Evolutionary conservation across 1,284 basidiomycete species (phyloP).

Genomic region (Irpex rosettiformis): DNA sequence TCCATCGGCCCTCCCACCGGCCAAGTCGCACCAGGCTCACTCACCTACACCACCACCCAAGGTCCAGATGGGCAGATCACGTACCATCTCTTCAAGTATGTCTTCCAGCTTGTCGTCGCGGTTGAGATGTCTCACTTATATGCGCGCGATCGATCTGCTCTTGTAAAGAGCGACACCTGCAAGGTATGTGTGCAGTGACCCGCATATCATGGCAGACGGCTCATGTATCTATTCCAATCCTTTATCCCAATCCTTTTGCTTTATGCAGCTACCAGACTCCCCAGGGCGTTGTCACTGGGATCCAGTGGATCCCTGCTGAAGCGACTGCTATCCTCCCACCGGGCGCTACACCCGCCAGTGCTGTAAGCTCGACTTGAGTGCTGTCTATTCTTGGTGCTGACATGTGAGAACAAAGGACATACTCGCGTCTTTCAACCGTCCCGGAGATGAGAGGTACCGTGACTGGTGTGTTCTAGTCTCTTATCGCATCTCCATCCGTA

Average conservation of each 20-base stretch:
- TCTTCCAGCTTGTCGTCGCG: slow-evolving; percentile 2
- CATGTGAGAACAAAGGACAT: slow-evolving; percentile 45
- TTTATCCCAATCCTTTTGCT: too few relatives aligned
- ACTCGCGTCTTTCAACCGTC: slow-evolving; percentile 43
- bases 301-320: slow-evolving; percentile 75
- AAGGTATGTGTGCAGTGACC: slow-evolving; percentile 39
- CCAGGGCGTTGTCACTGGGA: slow-evolving; percentile 61
- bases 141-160: slow-evolving; percentile 1
- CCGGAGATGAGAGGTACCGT: slow-evolving; percentile 19
- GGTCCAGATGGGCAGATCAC: slow-evolving; percentile 53
- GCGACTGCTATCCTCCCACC: slow-evolving; percentile 54
- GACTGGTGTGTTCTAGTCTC: slow-evolving; percentile 43
- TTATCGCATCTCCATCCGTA: not conserved
- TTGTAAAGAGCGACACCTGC: slow-evolving; percentile 58
- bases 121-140: not conserved
- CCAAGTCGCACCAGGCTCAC: slow-evolving; percentile 51
- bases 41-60: slow-evolving; percentile 65
- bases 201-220: not conserved
- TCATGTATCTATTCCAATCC: not conserved
- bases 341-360: slow-evolving; percentile 55
- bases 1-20: slow-evolving; percentile 16
- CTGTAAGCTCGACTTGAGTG: slow-evolving; percentile 31
- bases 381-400: not conserved
- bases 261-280: slow-evolving; percentile 62
- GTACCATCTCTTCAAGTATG: slow-evolving; percentile 72